phyloP scores from a whole-genome alignment of 2,329 filamentous ascomycete species.

The Acrodontium crateriforme region DNA sequence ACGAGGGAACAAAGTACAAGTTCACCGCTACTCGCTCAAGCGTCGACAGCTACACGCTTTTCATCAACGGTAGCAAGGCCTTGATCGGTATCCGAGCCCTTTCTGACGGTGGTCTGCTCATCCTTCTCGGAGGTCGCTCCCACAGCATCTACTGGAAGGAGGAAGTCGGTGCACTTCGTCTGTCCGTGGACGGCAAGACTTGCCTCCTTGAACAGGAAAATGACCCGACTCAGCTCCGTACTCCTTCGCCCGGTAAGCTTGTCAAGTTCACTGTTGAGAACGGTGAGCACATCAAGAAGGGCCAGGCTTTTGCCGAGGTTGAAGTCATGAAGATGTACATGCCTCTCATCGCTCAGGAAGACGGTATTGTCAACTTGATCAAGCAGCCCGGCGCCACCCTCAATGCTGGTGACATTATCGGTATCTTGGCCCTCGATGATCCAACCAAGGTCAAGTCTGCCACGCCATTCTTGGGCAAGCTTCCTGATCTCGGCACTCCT shows the following conservation, averaged over 20 bases:
- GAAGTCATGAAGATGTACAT: slow-evolving; percentile 99
- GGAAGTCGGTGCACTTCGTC: slow-evolving; percentile 84
- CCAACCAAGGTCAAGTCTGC: slow-evolving; percentile 94
- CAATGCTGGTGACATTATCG: slow-evolving; percentile 95
- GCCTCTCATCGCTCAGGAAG: slow-evolving; percentile 88
- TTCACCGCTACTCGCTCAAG: slow-evolving; percentile 93
- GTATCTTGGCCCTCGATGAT: slow-evolving; percentile 89
- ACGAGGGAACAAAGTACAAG: slow-evolving; percentile 92
- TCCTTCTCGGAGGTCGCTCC: slow-evolving; percentile 80
- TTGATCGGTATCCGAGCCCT: slow-evolving; percentile 83
- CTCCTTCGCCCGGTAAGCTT: slow-evolving; percentile 89
- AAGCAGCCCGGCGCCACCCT: slow-evolving; percentile 98
- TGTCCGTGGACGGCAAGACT: slow-evolving; percentile 96
- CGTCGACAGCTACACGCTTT: slow-evolving; percentile 86
- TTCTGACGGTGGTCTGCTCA: slow-evolving; percentile 82
- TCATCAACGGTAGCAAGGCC: slow-evolving; percentile 97
- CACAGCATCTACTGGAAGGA: slow-evolving; percentile 99
- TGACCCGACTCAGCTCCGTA: slow-evolving; percentile 90
- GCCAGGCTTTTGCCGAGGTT: slow-evolving; percentile 88
- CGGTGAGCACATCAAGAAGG: slow-evolving; percentile 80
- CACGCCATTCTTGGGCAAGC: slow-evolving; percentile 79
- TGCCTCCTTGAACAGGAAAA: slow-evolving; percentile 97
- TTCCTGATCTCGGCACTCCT: slow-evolving; percentile 74
- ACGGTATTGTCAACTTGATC: slow-evolving; percentile 92
- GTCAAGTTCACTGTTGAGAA: slow-evolving; percentile 97